phyloP scores from a whole-genome alignment of 2,329 filamentous ascomycete species.

The Teratosphaeria nubilosa region DNA sequence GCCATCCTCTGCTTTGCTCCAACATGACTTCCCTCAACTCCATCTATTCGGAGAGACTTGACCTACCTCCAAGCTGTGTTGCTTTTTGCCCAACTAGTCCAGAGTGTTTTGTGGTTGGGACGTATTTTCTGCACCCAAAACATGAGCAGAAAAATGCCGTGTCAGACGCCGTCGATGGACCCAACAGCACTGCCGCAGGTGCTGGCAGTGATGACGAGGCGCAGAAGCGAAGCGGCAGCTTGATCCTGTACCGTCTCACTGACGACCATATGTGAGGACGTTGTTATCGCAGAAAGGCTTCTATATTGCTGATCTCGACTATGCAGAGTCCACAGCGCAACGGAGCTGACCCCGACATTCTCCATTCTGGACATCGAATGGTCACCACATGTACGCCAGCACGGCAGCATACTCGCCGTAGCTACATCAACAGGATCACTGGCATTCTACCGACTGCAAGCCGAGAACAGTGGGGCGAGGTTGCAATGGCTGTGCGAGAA shows the following conservation, averaged over 20 bases:
- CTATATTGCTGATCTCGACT: constrained; percentile 15
- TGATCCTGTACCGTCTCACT: constrained; percentile 55
- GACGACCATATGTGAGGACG: constrained; percentile 46
- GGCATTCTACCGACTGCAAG: constrained; percentile 48
- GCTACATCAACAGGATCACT: constrained; percentile 69
- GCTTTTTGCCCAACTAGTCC: constrained; percentile 57
- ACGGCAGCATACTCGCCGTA: constrained; percentile 50
- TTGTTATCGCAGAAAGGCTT: not conserved
- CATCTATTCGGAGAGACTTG: constrained; percentile 43
- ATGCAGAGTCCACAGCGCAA: constrained; percentile 10
- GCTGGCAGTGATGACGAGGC: not conserved
- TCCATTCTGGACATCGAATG: constrained; percentile 74
- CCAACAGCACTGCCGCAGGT: not conserved
- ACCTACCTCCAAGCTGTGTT: constrained; percentile 67
- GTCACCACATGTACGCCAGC: constrained; percentile 38
- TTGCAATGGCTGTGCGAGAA: not conserved
- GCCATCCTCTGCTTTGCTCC: not conserved
- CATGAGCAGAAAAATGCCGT: not conserved
- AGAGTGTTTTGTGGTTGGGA: constrained; percentile 67
- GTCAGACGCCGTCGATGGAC: not conserved
- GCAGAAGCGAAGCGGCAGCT: constrained; percentile 55
- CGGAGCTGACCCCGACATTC: constrained; percentile 12
- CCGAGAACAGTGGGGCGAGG: not conserved
- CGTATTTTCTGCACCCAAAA: constrained; percentile 61
- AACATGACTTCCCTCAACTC: constrained; percentile 28